Percentiles rank a stretch among this genome's conserved stretches.
phyloP scores from a whole-genome alignment of 225 moss, liverwort and hornwort genomes.

The Antitrichia curtipendula region DNA sequence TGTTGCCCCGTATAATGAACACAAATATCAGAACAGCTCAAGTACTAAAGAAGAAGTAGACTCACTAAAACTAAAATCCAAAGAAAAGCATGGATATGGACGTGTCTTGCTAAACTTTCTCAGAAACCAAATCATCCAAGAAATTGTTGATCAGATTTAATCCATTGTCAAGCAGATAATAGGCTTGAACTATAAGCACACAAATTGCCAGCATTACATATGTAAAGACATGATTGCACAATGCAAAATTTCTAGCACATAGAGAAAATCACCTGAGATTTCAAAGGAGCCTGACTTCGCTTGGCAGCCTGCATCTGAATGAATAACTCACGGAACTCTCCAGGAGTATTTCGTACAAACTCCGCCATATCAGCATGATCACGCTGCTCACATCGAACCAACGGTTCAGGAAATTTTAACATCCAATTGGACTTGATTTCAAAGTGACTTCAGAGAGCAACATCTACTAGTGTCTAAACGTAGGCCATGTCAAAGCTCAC shows the following conservation, averaged over 20 bases:
- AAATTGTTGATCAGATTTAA: not conserved
- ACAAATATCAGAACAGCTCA: not conserved
- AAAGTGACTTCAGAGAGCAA: not conserved
- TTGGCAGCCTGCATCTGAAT: conserved; percentile 99
- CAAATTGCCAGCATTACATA: not conserved
- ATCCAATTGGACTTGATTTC: not conserved
- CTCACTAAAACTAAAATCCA: not conserved
- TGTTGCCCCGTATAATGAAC: not conserved
- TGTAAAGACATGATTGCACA: not conserved
- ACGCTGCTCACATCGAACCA: conserved; percentile 45
- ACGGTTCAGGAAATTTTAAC: not conserved
- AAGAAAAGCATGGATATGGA: not conserved
- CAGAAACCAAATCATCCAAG: not conserved
- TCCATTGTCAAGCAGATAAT: not conserved
- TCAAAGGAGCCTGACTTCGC: conserved; percentile 81
- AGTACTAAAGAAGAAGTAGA: not conserved
- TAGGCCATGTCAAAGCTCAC: not conserved
- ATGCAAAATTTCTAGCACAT: not conserved
- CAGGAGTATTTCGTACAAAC: conserved; percentile 73
- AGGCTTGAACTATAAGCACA: not conserved
- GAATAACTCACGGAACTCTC: conserved; percentile 84
- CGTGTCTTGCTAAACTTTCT: not conserved
- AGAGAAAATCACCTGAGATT: conserved; percentile 54
- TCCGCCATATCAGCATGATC: conserved; percentile 90
- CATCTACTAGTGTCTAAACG: not conserved